Percentiles rank a stretch among this genome's conserved stretches.
These are phyloP conservation scores for Talaromyces borbonicus DNA, from an alignment of 495 filamentous ascomycete species.

Conservation along the genomic window DNA sequence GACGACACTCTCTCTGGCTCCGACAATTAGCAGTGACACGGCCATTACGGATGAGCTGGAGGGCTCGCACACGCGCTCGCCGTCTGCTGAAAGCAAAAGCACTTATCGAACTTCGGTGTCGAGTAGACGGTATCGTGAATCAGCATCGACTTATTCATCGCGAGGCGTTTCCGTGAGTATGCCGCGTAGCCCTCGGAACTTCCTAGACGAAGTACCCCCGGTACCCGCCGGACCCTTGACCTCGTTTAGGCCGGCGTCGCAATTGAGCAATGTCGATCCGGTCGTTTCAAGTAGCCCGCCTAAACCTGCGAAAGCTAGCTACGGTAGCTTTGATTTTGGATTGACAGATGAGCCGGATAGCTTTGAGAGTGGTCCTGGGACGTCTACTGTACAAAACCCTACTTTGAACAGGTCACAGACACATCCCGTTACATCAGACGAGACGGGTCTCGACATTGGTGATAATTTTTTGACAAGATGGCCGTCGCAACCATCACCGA, in stretches of 20 bases:
- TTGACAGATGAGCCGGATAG: slow-evolving; percentile 8
- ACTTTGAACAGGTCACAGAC: slow-evolving; percentile 4
- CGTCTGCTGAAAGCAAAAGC: slow-evolving; percentile 33
- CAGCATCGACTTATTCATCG: slow-evolving; percentile 21
- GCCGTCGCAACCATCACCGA: slow-evolving; percentile 7
- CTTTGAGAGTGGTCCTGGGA: not conserved
- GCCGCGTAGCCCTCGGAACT: slow-evolving; percentile 21
- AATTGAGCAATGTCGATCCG: slow-evolving; percentile 13
- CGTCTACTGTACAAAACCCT: not conserved
- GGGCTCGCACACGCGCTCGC: slow-evolving; percentile 18
- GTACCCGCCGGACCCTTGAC: slow-evolving; percentile 23
- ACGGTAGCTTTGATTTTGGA: slow-evolving; percentile 15
- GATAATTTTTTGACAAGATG: slow-evolving; percentile 5
- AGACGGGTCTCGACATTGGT: not conserved
- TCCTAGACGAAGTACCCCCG: slow-evolving; percentile 29
- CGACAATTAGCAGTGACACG: slow-evolving; percentile 1
- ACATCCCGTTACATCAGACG: not conserved
- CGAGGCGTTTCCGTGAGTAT: slow-evolving; percentile 32
- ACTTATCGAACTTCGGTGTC: slow-evolving; percentile 35
- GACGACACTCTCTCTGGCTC: not conserved
- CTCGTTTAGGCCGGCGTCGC: slow-evolving; percentile 16
- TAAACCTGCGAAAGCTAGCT: slow-evolving; percentile 16
- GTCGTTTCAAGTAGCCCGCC: slow-evolving; percentile 16
- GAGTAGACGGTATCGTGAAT: slow-evolving; percentile 31
- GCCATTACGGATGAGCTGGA: slow-evolving; percentile 7